Evolutionary conservation across 345 rosid genomes (phyloP), one percentile per base, ranked within the genome.

Genomic region (Microcos paniculata): DNA sequence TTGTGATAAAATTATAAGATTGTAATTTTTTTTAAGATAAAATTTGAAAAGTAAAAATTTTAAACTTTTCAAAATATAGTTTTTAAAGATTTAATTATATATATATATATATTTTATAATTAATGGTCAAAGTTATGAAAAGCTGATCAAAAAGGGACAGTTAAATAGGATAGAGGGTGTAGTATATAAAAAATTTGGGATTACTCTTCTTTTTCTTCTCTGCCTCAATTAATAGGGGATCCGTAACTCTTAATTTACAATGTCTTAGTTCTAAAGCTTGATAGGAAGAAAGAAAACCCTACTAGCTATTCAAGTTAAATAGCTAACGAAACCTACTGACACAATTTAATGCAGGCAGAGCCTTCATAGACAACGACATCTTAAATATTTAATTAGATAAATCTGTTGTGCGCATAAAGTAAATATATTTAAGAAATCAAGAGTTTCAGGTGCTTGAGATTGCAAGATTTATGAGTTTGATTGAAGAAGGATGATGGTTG

Each of bases 301-400:
- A 51, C 42, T 46, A 59, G 64, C 64, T 59, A 59, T 59, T 56
- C 14, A 57, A 33, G 3, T 66, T 58, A n/a, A 19, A 42, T 19
- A 62, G 76, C 28, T 73, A 46, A 45, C 13, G 42, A 15, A 40
- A 24, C 30, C 76, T 30, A 13, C 69, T n/a, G 46, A 49, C 21
- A 62, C 59, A 62, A 73, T 48, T 73, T 62, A 73, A 73, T 73
- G 77, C 70, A 48, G 28, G 45, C 58, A 56, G 75, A 12, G 63
- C 64, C 63, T 38, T 14, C 33, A 26, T 15, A 72, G 38, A 24
- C 71, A 38, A 52, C 1, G 38, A 52, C 62, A 33, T 35, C 40
- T 35, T 35, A 35, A 35, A 53, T 24, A 33, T 31, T 51, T 52
- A 51, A 35, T 3, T 3, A 53, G n/a, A 46, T 49, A 57, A 70